Conservation (phyloP, 495 filamentous ascomycete genomes). For the Xylaria palmicola region DNA sequence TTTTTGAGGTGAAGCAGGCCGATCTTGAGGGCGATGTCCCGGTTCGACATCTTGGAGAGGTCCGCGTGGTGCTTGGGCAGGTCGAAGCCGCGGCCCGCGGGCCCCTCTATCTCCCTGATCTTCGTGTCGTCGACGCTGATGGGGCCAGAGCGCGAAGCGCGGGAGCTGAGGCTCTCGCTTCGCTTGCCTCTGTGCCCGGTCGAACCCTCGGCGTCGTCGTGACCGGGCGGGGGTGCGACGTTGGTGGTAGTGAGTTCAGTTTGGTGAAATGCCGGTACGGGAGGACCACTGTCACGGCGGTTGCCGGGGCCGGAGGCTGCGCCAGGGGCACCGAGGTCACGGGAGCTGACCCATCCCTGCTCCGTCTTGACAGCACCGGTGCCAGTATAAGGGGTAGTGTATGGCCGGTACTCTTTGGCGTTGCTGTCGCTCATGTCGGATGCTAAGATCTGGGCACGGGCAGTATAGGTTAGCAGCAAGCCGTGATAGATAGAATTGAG, state of each 20-base stretch:
- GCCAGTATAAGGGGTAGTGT: slow-evolving; percentile 27
- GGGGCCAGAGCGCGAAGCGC: not conserved
- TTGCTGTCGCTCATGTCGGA: slow-evolving; percentile 1
- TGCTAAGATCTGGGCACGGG: not conserved
- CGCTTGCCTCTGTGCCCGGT: not conserved
- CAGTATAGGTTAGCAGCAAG: not conserved
- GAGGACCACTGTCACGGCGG: slow-evolving; percentile 1
- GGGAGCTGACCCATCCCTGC: slow-evolving; percentile 14
- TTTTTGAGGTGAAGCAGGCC: slow-evolving; percentile 15
- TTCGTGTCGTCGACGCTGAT: not conserved
- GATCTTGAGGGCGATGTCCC: slow-evolving; percentile 10
- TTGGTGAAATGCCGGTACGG: slow-evolving; percentile 12
- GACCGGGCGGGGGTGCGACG: not conserved
- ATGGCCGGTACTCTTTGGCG: slow-evolving; percentile 15
- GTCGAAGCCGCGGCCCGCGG: slow-evolving; percentile 10
- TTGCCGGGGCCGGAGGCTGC: slow-evolving; percentile 38
- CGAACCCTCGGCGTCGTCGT: not conserved
- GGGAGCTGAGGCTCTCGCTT: not conserved
- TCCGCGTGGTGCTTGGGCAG: slow-evolving; percentile 3
- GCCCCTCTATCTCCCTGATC: slow-evolving; percentile 7
- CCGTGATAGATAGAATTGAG: not conserved
- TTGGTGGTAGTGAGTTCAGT: slow-evolving; percentile 3
- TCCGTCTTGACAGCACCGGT: slow-evolving; percentile 18
- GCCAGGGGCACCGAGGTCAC: slow-evolving; percentile 10
- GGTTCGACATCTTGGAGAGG: slow-evolving; percentile 6